A percentile compares a stretch with the other conserved stretches of the same genome.
Conservation (phyloP, 2,329 filamentous ascomycete genomes). For the Stagonosporopsis cucurbitacearum region DNA sequence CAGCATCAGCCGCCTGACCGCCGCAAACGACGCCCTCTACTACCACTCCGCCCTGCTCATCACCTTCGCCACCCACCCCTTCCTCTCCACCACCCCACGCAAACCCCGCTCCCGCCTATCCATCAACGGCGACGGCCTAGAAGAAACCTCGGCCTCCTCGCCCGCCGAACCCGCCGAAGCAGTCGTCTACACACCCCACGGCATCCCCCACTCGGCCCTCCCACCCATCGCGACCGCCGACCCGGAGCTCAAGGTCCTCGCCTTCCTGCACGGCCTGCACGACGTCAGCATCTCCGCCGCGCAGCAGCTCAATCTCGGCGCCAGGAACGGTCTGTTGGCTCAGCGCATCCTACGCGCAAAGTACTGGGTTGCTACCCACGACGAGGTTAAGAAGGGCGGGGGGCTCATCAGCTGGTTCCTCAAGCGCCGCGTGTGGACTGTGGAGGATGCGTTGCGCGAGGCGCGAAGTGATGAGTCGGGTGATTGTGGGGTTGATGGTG, state of each 20-base stretch:
- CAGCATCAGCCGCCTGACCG: constrained; percentile 64
- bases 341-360: constrained; percentile 60
- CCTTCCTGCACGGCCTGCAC: constrained; percentile 69
- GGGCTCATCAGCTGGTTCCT: constrained; percentile 63
- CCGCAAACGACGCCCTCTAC: constrained; percentile 61
- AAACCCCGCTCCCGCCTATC: constrained; percentile 39
- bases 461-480: constrained; percentile 54
- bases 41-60: constrained; percentile 66
- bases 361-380: constrained; percentile 72
- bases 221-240: constrained; percentile 51
- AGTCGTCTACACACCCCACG: constrained; percentile 70
- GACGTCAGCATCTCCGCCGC: constrained; percentile 60
- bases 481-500: constrained; percentile 33
- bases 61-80: constrained; percentile 55
- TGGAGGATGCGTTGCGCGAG: constrained; percentile 58
- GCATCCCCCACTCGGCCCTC: constrained; percentile 59
- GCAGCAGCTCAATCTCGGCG: constrained; percentile 69
- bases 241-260: constrained; percentile 60
- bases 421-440: constrained; percentile 49
- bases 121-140: constrained; percentile 41
- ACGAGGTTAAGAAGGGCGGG: constrained; percentile 66
- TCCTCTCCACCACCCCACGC: constrained; percentile 36
- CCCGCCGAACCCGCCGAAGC: constrained; percentile 55
- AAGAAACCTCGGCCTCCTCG: constrained; percentile 16
- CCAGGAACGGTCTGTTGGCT: constrained; percentile 65